Evolutionary conservation across 306 rosid species (phyloP), one percentile per base, ranked within the genome.

Genomic region (Astragalus membranaceus): DNA sequence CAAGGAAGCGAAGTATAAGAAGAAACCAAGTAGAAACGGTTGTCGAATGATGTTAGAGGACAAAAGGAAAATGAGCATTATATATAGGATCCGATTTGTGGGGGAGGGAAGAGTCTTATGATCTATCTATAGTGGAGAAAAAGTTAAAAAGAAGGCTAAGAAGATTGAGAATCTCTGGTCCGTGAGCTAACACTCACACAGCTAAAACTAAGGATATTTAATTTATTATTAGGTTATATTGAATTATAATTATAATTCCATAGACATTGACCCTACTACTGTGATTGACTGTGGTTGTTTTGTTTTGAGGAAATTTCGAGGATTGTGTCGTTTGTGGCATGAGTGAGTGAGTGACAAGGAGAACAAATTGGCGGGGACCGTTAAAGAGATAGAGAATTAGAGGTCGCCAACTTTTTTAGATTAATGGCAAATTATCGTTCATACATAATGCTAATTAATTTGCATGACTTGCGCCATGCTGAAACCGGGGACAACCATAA

Each of bases 131-230:
- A 82, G 84, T 26, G 78, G 71, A 70, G 85, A 67, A 62, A 80
- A 84, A 75, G 82, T 79, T 74, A 11, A 78, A 43, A 73, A 55
- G 72, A 50, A 64, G 70, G 83, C 80, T 79, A 57, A 55, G 74
- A 55, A 65, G 81, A 84, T 79, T 62, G 56, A 78, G 91, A 85
- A 83, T 89, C 86, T 80, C 51, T 69, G 65, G 79, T 58, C 87
- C 77, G 83, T 81, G 91, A 82, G 68, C 39, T 39, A 1, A 20
- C 23, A 20, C 23, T 20, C 23, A 20, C 64, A 67, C 67, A 67
- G 66, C 46, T 36, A 8, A 13, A 43, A n/a, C n/a, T n/a, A n/a
- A 68, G 16, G 55, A 61, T 32, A n/a, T 69, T 58, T 42, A 67
- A 20, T 20, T 20, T 39, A 44, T 44, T 44, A 1, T 26, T 26